These are phyloP conservation scores for Yarrowia bubula DNA, from an alignment of 805 yeast species.

Conservation along the genomic window DNA sequence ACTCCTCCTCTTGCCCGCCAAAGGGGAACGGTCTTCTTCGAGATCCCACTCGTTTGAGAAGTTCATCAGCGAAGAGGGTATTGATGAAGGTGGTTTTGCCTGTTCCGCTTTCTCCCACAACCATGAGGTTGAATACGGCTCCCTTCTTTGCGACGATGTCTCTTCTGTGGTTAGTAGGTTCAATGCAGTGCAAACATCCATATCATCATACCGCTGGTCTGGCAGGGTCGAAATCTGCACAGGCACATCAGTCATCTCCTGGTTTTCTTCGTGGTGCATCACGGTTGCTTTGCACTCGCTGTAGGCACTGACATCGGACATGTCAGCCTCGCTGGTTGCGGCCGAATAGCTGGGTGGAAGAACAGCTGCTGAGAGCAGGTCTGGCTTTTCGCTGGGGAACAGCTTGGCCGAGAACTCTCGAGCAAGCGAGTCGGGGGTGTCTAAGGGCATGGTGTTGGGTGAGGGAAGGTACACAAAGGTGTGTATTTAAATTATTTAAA, in stretches of 20 bases:
- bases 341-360: slow-evolving; percentile 18
- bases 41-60: slow-evolving; percentile 46
- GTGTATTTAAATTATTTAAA: neutral
- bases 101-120: slow-evolving; percentile 70
- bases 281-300: slow-evolving; percentile 14
- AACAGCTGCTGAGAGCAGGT: neutral
- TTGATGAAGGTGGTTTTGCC: slow-evolving; percentile 77
- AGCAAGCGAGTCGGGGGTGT: slow-evolving; percentile 19
- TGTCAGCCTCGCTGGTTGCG: slow-evolving; percentile 24
- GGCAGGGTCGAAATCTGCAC: slow-evolving; percentile 13
- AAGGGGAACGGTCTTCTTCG: slow-evolving; percentile 56
- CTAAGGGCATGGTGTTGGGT: slow-evolving; percentile 5
- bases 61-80: slow-evolving; percentile 51
- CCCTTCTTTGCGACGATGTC: slow-evolving; percentile 50
- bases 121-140: slow-evolving; percentile 70
- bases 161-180: slow-evolving; percentile 34
- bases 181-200: slow-evolving; percentile 15
- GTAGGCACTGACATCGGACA: slow-evolving; percentile 15
- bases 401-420: slow-evolving; percentile 19
- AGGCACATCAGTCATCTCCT: slow-evolving; percentile 4
- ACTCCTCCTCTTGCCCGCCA: slow-evolving; percentile 49
- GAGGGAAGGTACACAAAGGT: neutral
- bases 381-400: neutral
- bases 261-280: neutral
- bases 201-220: slow-evolving; percentile 26